These are phyloP conservation scores for Neltuma alba DNA, from an alignment of 306 rosid species.

Conservation along the genomic window DNA sequence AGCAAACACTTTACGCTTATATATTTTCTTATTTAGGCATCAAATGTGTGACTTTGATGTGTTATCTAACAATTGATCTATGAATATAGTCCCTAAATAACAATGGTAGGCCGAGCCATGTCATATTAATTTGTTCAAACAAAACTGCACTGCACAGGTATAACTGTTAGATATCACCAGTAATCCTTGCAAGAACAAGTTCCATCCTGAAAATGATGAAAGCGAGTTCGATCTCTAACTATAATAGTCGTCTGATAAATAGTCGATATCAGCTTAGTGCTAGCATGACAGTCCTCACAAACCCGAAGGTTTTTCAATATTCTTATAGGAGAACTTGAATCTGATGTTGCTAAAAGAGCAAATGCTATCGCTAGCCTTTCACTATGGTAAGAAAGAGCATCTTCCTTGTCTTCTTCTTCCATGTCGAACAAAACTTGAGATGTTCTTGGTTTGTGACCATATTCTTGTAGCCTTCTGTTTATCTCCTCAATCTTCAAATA, in stretches of 20 bases:
- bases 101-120: not conserved
- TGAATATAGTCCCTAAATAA: too few relatives aligned
- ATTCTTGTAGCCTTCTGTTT: slow-evolving; percentile 43
- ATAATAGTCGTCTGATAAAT: slow-evolving; percentile 42
- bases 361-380: slow-evolving; percentile 54
- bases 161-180: slow-evolving; percentile 34
- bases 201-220: slow-evolving; percentile 51
- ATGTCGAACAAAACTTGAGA: slow-evolving; percentile 49
- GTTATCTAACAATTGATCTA: too few relatives aligned
- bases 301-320: slow-evolving; percentile 52
- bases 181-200: slow-evolving; percentile 50
- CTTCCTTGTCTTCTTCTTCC: slow-evolving; percentile 57
- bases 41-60: too few relatives aligned
- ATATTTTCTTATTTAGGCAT: too few relatives aligned
- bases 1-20: too few relatives aligned
- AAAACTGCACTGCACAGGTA: not conserved
- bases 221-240: slow-evolving; percentile 50
- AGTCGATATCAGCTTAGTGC: slow-evolving; percentile 42
- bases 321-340: slow-evolving; percentile 40
- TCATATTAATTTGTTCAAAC: not conserved
- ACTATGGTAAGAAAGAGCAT: slow-evolving; percentile 50
- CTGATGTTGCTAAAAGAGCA: slow-evolving; percentile 39
- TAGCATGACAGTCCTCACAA: slow-evolving; percentile 46
- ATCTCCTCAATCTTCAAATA: slow-evolving; percentile 48
- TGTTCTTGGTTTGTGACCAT: slow-evolving; percentile 46